These are phyloP conservation scores for Hypoxylon crocopeplum DNA, from an alignment of 495 filamentous ascomycete species.

Conservation along the genomic window DNA sequence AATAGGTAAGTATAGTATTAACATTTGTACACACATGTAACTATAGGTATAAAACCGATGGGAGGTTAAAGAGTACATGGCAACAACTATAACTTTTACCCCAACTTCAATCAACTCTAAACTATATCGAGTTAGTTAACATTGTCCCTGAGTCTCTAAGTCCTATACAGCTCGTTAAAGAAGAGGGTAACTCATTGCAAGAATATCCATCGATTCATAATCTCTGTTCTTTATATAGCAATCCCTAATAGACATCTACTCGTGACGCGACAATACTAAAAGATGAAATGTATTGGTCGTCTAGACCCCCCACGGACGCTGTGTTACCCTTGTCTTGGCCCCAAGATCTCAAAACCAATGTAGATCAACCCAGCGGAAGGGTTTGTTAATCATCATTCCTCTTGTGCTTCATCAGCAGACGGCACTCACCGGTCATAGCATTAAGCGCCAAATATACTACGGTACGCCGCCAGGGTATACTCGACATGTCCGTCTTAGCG, in stretches of 20 bases:
- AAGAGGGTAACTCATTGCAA: too few relatives aligned
- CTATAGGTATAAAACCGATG: too few relatives aligned
- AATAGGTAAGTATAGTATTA: not conserved
- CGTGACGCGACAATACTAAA: too few relatives aligned
- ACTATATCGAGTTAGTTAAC: not conserved
- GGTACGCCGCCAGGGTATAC: too few relatives aligned
- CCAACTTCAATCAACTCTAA: not conserved
- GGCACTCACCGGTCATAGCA: slow-evolving; percentile 10
- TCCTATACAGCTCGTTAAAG: too few relatives aligned
- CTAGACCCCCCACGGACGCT: slow-evolving; percentile 26
- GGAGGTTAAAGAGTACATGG: not conserved
- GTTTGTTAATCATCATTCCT: slow-evolving; percentile 24
- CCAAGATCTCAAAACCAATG: slow-evolving; percentile 28
- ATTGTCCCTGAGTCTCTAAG: not conserved
- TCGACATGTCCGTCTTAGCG: too few relatives aligned
- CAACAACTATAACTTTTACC: too few relatives aligned
- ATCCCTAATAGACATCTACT: too few relatives aligned
- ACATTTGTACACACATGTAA: not conserved
- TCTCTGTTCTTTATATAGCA: too few relatives aligned
- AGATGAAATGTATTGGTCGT: slow-evolving; percentile 11
- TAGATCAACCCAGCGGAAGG: slow-evolving; percentile 26
- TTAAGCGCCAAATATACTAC: slow-evolving; percentile 3
- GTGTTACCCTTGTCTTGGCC: slow-evolving; percentile 26
- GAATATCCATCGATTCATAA: too few relatives aligned
- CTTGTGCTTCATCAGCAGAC: slow-evolving; percentile 21